These are phyloP conservation scores for Calonectria pseudoturangicola DNA, from an alignment of 2,329 filamentous ascomycete genomes.

Conservation along the genomic window DNA sequence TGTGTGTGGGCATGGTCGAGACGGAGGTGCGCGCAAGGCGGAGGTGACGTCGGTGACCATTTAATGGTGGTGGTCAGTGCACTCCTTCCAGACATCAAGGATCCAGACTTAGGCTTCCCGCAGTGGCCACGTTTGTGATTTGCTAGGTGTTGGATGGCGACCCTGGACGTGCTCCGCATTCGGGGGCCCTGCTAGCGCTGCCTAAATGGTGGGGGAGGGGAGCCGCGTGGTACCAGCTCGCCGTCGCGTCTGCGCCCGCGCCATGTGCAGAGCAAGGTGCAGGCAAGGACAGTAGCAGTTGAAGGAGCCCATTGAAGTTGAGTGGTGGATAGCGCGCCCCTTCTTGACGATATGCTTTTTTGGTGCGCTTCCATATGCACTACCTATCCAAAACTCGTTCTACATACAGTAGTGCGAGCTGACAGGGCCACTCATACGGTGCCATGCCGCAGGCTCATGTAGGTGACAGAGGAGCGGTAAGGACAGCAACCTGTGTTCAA, in stretches of 20 bases:
- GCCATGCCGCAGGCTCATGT: background rate
- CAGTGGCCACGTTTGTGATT: slow-evolving; percentile 29
- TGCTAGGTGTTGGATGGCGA: slow-evolving; percentile 2
- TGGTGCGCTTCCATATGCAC: slow-evolving; percentile 10
- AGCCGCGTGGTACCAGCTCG: slow-evolving; percentile 23
- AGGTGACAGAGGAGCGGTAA: slow-evolving; percentile 20
- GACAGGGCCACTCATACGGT: slow-evolving; percentile 2
- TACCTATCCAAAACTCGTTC: background rate
- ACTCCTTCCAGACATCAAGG: slow-evolving; percentile 8
- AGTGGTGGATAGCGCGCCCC: background rate
- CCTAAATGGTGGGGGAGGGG: slow-evolving; percentile 22
- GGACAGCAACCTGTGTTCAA: background rate
- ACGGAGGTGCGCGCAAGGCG: slow-evolving; percentile 18
- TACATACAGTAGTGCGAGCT: slow-evolving; percentile 20
- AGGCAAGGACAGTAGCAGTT: background rate
- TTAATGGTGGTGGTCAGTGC: slow-evolving; percentile 32
- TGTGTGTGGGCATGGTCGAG: slow-evolving; percentile 26
- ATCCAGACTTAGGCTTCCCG: background rate
- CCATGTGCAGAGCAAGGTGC: slow-evolving; percentile 12
- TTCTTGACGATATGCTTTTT: background rate
- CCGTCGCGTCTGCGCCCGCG: slow-evolving; percentile 26
- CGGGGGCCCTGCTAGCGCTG: slow-evolving; percentile 23
- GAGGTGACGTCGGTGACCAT: slow-evolving; percentile 51
- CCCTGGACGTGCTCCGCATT: slow-evolving; percentile 35
- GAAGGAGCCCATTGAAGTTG: background rate